Evolutionary conservation across 1,284 basidiomycete species (phyloP).

Genomic region (Ceratobasidium sp.): DNA sequence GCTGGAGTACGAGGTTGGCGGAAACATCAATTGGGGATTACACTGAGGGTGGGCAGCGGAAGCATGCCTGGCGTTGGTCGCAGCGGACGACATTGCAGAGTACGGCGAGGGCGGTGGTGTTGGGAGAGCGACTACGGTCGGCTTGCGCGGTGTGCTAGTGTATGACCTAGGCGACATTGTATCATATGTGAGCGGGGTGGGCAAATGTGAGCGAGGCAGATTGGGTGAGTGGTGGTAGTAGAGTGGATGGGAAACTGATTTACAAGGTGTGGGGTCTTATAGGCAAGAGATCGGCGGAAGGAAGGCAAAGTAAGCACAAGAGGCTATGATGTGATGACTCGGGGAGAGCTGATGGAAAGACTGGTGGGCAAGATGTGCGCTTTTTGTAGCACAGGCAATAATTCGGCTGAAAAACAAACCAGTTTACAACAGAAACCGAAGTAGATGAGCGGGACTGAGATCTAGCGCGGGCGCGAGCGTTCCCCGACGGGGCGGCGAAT

Average conservation of each 20-base stretch:
- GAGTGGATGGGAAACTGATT: neutral
- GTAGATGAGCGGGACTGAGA: neutral
- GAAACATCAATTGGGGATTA: conserved; percentile 25
- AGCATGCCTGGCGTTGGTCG: conserved; percentile 25
- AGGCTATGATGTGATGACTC: conserved; percentile 36
- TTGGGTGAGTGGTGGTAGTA: conserved; percentile 18
- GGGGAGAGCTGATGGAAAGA: conserved; percentile 1
- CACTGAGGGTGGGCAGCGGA: conserved; percentile 1
- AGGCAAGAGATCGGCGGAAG: conserved; percentile 6
- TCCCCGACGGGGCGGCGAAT: neutral
- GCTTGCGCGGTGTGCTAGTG: neutral
- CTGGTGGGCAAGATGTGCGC: conserved; percentile 8
- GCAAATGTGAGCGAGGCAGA: neutral
- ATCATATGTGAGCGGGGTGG: neutral
- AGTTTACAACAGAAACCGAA: conserved; percentile 1
- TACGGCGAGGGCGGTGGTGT: conserved; percentile 28
- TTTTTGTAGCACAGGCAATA: conserved; percentile 29
- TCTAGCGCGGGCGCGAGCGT: conserved; percentile 12
- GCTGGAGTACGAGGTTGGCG: conserved; percentile 10
- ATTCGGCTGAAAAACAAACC: conserved; percentile 24
- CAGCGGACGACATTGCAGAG: conserved; percentile 20
- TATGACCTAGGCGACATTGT: neutral
- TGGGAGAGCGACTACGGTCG: neutral
- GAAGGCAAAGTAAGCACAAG: neutral
- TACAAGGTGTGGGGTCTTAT: conserved; percentile 11